These are phyloP conservation scores for Termitomyces sp. DNA, from an alignment of 768 basidiomycete genomes.

Conservation along the genomic window DNA sequence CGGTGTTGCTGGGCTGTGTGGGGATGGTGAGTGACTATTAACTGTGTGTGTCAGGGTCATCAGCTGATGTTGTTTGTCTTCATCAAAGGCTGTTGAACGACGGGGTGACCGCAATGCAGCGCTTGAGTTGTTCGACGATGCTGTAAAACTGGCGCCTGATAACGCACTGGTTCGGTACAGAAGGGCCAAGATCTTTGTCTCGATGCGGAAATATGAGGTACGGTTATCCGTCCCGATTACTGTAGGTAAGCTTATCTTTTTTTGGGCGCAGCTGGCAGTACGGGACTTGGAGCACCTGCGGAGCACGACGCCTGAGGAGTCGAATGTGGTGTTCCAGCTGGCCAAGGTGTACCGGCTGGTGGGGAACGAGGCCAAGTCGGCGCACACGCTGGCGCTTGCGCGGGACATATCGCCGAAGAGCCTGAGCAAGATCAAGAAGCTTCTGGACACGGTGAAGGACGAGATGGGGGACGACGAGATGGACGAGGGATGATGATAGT, in stretches of 20 bases:
- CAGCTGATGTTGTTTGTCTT: constrained; percentile 13
- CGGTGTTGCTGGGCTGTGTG: constrained; percentile 93
- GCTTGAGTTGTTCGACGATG: constrained; percentile 77
- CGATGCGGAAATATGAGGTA: constrained; percentile 81
- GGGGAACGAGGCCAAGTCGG: constrained; percentile 77
- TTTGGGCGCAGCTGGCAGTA: constrained; percentile 64
- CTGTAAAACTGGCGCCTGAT: constrained; percentile 75
- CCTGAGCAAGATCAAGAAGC: constrained; percentile 75
- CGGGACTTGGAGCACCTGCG: constrained; percentile 78
- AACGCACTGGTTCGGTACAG: constrained; percentile 95
- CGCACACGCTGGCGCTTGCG: constrained; percentile 84
- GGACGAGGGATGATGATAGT: constrained; percentile 79
- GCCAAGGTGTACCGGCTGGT: constrained; percentile 87
- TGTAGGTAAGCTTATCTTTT: constrained; percentile 25
- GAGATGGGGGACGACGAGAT: constrained; percentile 60
- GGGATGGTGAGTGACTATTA: constrained; percentile 75
- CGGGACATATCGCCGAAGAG: constrained; percentile 95
- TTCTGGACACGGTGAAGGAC: constrained; percentile 70
- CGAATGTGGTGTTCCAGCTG: constrained; percentile 95
- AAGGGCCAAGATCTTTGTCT: constrained; percentile 87
- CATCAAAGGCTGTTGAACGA: constrained; percentile 80
- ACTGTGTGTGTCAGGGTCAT: constrained; percentile 13
- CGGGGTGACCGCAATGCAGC: constrained; percentile 76
- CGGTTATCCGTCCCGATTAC: constrained; percentile 31
- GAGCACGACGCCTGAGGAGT: constrained; percentile 87